Base-by-base conservation (phyloP, 352 stramenopile species). In the Phytophthora pisi region DNA sequence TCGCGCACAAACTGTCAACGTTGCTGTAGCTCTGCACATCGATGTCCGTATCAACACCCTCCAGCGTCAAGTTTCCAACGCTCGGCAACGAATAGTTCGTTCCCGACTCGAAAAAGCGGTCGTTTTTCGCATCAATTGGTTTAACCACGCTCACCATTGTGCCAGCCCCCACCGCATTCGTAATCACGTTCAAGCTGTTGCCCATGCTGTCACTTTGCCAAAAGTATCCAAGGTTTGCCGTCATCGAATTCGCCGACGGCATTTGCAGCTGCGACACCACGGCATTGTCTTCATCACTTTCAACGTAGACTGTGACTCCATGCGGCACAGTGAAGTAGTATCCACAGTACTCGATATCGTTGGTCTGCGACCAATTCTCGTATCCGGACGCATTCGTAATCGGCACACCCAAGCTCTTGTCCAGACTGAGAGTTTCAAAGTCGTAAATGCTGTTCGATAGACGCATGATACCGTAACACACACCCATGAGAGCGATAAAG, bases 391-490 rank as follows among this genome's bases (percentile, higher is more conserved):
- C 75, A 15, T 79, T 59, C 20, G 57, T 49, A 45, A 81, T 75
- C 9, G 72, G 58, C 28, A 77, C 47, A 13, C 74, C 80, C 10
- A 63, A 45, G 2, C 38, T 53, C 10, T 74, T 59, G 10, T 74
- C 24, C 31, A 92, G 63, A 5, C 53, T 54, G 24, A 93, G 52
- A 10, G 59, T 20, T 28, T 93, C 45, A 30, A 91, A 93, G 57
- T 90, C 65, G 61, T 93, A 90, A 13, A 88, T 82, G 15, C 30
- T 59, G 34, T 72, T 75, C 0, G 85, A 89, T 9, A 92, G 65
- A 34, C 72, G 56, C 68, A 95, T 86, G 46, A 96, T 82, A 0
- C 72, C 75, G 52, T 87, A 93, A 38, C 84, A 93, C 23, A 93
- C 78, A 8, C 90, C 57, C 20, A 75, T 78, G 0, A 95, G 69